Evolutionary conservation across 2,329 filamentous ascomycete genomes (phyloP).

Genomic region (Fusarium keratoplasticum): DNA sequence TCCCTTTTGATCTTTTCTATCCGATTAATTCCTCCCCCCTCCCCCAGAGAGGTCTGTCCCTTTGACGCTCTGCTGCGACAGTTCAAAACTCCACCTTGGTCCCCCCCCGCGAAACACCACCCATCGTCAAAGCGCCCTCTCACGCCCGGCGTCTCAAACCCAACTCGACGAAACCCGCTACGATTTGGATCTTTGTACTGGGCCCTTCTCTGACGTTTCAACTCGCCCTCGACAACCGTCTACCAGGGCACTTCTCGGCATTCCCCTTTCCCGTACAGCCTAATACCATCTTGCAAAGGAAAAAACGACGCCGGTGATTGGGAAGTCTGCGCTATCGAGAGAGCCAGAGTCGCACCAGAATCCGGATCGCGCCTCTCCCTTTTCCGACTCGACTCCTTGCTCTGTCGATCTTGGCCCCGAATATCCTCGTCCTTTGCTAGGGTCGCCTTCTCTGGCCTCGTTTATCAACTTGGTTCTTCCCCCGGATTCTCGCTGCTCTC

Average conservation of each 20-base stretch:
- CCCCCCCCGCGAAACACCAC: slow-evolving; percentile 41
- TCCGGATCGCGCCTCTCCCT: slow-evolving; percentile 32
- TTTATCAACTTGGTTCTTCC: slow-evolving; percentile 40
- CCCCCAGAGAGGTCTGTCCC: not conserved
- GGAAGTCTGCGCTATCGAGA: slow-evolving; percentile 14
- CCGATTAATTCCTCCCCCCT: not conserved
- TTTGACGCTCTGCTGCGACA: slow-evolving; percentile 23
- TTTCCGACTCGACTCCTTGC: not conserved
- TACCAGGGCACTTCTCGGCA: slow-evolving; percentile 29
- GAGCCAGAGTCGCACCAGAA: slow-evolving; percentile 23
- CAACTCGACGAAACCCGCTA: slow-evolving; percentile 23
- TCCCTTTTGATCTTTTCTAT: slow-evolving; percentile 1
- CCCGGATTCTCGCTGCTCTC: slow-evolving; percentile 24
- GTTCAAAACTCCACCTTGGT: slow-evolving; percentile 9
- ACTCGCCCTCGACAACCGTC: slow-evolving; percentile 26
- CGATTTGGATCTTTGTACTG: not conserved
- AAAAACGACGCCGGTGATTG: slow-evolving; percentile 2
- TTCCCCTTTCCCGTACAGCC: slow-evolving; percentile 25
- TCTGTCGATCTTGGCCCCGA: slow-evolving; percentile 1
- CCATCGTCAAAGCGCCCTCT: slow-evolving; percentile 26
- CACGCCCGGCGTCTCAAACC: slow-evolving; percentile 43
- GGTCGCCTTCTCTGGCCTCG: not conserved
- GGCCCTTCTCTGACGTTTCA: slow-evolving; percentile 42
- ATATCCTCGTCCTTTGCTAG: not conserved
- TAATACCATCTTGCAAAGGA: slow-evolving; percentile 9